Evolutionary conservation across 169 alveolate genomes (phyloP), one percentile per base, ranked within the genome.

Genomic region (Miamiensis avidus): DNA sequence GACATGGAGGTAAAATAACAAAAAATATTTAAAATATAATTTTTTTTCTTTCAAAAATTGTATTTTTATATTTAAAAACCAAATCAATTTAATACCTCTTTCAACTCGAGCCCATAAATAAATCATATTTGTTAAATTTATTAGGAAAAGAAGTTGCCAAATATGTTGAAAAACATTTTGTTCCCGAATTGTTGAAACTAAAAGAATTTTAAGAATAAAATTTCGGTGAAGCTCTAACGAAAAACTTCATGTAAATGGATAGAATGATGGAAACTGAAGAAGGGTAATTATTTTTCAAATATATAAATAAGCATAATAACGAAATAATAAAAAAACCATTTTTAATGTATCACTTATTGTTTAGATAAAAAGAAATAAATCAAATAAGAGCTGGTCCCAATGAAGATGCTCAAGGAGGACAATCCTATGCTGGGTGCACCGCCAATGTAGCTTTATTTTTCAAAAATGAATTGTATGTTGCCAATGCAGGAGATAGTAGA

Each of bases 401-500:
- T 30, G 76, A 34, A 4, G 82, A 75, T 29, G 31, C 29, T 33
- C 31, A 20, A 29, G 82, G 74, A 4, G 28, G 31, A 32, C 83
- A 88, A 64, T 69, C 81, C 0, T 34, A 78, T 65, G 94, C 95
- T 16, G 98, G 98, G 25, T 91, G 97, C 74, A 94, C 97, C 26
- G 96, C 97, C 0, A 94, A 94, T 32, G 93, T 91, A 33, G 88
- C 91, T 65, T 77, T 95, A 64, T 79, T 94, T 0, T 89, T 89
- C 26, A 92, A 92, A 25, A 84, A 81, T 77, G 75, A 73, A 74
- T 88, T 92, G 0, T 92, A 91, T 79, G 92, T 94, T 74, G 98
- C 98, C 31, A 95, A 95, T 89, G 96, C 96, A 72, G 99, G 99
- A 0, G 99, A 97, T 89, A 94, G 97, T 64, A 87, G 99, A 82